Percentiles rank a stretch among this genome's conserved stretches.
These are phyloP conservation scores for Coffea humblotiana DNA, from an alignment of 305 asterid genomes.

Conservation along the genomic window DNA sequence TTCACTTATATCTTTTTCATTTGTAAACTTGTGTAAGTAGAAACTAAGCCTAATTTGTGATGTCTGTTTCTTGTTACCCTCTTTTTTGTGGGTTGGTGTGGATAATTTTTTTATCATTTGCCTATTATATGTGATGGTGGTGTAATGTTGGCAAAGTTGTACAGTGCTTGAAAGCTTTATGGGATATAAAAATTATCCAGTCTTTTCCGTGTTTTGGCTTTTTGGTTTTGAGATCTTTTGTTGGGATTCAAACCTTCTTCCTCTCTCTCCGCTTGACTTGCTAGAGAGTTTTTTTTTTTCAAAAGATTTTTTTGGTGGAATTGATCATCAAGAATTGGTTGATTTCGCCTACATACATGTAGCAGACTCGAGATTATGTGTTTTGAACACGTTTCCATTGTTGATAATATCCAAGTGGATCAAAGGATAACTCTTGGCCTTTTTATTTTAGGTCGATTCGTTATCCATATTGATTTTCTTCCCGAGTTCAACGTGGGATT, in stretches of 20 bases:
- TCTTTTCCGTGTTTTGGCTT: too few species aligned
- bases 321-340: background rate
- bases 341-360: background rate
- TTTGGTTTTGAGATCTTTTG: too few species aligned
- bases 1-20: too few species aligned
- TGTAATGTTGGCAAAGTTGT: background rate
- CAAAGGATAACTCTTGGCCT: background rate
- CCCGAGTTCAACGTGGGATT: background rate
- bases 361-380: too few species aligned
- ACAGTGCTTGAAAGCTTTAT: background rate
- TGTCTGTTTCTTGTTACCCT: background rate
- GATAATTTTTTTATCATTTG: background rate
- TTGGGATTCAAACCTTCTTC: too few species aligned
- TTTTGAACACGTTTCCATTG: background rate
- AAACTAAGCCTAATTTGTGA: background rate
- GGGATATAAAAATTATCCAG: too few species aligned
- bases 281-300: too few species aligned
- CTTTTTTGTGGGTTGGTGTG: too few species aligned
- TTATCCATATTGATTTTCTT: background rate
- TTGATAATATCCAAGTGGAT: background rate
- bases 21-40: background rate
- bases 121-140: background rate
- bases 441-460: background rate
- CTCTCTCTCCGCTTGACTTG: too few species aligned
- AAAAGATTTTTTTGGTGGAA: background rate